Conservation (phyloP, 306 rosid species). For the Rosa chinensis region DNA sequence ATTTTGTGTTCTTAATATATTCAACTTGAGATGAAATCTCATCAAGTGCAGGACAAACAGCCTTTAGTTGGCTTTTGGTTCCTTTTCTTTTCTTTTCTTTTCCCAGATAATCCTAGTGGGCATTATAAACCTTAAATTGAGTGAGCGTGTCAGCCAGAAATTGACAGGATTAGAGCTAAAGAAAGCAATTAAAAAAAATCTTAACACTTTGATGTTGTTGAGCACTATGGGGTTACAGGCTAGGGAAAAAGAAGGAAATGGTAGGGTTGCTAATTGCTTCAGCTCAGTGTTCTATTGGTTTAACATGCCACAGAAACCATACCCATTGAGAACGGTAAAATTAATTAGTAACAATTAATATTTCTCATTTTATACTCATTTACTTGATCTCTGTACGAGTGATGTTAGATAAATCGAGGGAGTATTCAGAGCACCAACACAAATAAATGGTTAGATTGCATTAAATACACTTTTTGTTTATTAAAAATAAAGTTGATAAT, state of each 20-base stretch:
- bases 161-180: slow-evolving; percentile 30
- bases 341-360: not conserved
- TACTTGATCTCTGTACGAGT: not conserved
- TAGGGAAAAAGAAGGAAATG: not conserved
- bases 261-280: not conserved
- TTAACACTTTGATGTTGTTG: slow-evolving; percentile 27
- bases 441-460: no score
- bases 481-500: no score
- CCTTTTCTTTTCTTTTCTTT: slow-evolving; percentile 23
- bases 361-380: not conserved
- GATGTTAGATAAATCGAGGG: not conserved
- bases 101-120: slow-evolving; percentile 31
- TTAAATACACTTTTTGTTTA: no score
- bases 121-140: slow-evolving; percentile 32
- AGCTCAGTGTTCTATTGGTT: not conserved
- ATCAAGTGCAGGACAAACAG: slow-evolving; percentile 30
- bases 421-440: no score
- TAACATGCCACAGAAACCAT: not conserved
- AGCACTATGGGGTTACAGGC: slow-evolving; percentile 23
- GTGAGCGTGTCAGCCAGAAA: slow-evolving; percentile 34
- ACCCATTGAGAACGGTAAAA: not conserved
- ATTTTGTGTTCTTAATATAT: not conserved
- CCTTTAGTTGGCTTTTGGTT: slow-evolving; percentile 39
- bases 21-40: slow-evolving; percentile 7
- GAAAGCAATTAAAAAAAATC: slow-evolving; percentile 15